Evolutionary conservation across 2,329 filamentous ascomycete species (phyloP).

Genomic region (Diaporthe vexans): DNA sequence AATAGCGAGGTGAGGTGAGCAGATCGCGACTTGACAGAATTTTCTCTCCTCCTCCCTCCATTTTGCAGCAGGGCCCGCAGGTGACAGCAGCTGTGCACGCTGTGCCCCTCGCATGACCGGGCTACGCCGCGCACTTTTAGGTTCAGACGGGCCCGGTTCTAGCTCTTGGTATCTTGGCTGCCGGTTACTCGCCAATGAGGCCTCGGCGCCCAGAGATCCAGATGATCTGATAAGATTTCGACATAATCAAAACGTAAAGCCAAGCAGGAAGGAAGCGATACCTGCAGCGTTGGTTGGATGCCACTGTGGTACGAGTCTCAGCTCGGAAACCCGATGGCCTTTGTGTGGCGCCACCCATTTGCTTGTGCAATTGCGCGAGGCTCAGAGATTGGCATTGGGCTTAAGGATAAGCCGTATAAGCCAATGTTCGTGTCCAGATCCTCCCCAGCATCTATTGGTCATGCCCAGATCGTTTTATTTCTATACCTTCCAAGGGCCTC

Average conservation of each 20-base stretch:
- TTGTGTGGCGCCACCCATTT: neutral
- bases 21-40: neutral
- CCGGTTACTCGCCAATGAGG: conserved; percentile 16
- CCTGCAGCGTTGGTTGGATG: neutral
- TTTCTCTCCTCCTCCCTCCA: neutral
- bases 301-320: conserved; percentile 6
- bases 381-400: neutral
- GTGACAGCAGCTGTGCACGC: neutral
- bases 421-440: neutral
- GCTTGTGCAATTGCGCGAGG: neutral
- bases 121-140: conserved; percentile 26
- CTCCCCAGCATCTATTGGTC: neutral
- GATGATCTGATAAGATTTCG: conserved; percentile 25
- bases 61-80: neutral
- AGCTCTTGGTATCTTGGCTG: conserved; percentile 31
- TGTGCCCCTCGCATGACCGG: conserved; percentile 10
- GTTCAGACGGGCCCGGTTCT: conserved; percentile 12
- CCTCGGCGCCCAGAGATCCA: conserved; percentile 10
- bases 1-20: neutral
- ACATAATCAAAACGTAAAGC: conserved; percentile 21
- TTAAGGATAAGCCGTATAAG: neutral
- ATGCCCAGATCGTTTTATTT: neutral
- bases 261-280: neutral
- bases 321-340: neutral
- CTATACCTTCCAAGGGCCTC: too few relatives aligned